These are phyloP conservation scores for Suillus fuscotomentosus DNA, from an alignment of 768 basidiomycete species.

Conservation along the genomic window DNA sequence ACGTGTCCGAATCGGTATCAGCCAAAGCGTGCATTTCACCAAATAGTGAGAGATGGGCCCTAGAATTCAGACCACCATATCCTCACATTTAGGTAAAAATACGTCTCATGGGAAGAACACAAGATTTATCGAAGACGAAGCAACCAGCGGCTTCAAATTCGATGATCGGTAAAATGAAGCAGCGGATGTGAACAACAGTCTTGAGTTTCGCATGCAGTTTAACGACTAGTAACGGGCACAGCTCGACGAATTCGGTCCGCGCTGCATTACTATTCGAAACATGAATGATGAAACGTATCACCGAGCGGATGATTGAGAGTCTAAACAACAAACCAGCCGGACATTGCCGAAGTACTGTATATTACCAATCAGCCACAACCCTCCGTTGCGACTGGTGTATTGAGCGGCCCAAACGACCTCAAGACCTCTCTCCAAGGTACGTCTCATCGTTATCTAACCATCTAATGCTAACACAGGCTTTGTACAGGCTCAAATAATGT, in stretches of 20 bases:
- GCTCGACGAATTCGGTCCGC: too few relatives aligned
- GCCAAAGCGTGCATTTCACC: neutral
- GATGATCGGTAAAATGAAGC: neutral
- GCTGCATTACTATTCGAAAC: too few relatives aligned
- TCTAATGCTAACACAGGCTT: neutral
- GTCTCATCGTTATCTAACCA: neutral
- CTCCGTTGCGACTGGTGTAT: conserved; percentile 13
- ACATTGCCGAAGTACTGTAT: conserved; percentile 25
- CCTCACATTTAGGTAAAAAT: too few relatives aligned
- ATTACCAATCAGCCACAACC: conserved; percentile 31
- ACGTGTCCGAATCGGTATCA: neutral
- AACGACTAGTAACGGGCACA: too few relatives aligned
- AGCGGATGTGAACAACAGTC: too few relatives aligned
- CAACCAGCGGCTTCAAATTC: neutral
- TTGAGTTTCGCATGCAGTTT: too few relatives aligned
- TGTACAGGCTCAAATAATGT: conserved; percentile 4
- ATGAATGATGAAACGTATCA: too few relatives aligned
- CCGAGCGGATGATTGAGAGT: too few relatives aligned
- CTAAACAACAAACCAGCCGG: conserved; percentile 11
- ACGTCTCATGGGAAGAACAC: neutral
- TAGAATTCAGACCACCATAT: too few relatives aligned
- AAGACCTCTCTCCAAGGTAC: conserved; percentile 21
- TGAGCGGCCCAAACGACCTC: conserved; percentile 32
- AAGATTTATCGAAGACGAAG: neutral
- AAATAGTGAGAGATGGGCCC: neutral